phyloP scores from a whole-genome alignment of 139 green algal species.

The Chlorella sorokiniana region DNA sequence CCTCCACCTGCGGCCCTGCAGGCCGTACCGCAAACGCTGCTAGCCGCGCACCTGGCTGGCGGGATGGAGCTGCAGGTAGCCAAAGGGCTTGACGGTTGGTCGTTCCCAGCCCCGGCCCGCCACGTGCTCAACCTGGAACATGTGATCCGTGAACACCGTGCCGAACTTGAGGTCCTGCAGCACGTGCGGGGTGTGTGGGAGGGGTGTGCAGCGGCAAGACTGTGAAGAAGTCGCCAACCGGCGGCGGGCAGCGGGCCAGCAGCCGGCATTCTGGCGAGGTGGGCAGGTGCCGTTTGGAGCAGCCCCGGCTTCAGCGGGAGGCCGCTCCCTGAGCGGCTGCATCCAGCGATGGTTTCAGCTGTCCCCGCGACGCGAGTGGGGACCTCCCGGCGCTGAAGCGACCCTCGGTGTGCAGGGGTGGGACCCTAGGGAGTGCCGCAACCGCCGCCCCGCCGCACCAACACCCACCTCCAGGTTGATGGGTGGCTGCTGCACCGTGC shows the following conservation, averaged over 20 bases:
- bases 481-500: slow-evolving; percentile 14
- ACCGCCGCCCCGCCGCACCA: background rate
- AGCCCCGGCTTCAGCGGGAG: too few relatives aligned
- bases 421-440: background rate
- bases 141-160: slow-evolving; percentile 76
- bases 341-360: too few relatives aligned
- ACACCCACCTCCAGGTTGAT: slow-evolving; percentile 20
- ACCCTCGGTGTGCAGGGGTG: too few relatives aligned
- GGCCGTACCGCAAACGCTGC: background rate
- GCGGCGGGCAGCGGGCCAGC: background rate
- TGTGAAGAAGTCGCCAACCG: background rate
- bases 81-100: slow-evolving; percentile 68
- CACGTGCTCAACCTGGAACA: slow-evolving; percentile 67
- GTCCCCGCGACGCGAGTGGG: too few relatives aligned
- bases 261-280: too few relatives aligned
- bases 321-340: background rate
- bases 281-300: too few relatives aligned
- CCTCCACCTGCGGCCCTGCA: background rate
- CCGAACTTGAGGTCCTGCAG: slow-evolving; percentile 63
- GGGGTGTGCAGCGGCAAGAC: background rate
- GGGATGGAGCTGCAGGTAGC: slow-evolving; percentile 68
- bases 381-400: too few relatives aligned
- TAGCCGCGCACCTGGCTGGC: slow-evolving; percentile 45
- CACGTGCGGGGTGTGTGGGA: background rate
- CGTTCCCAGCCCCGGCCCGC: slow-evolving; percentile 61